Evolutionary conservation across 768 basidiomycete genomes (phyloP).

Genomic region (Auricularia heimuer): DNA sequence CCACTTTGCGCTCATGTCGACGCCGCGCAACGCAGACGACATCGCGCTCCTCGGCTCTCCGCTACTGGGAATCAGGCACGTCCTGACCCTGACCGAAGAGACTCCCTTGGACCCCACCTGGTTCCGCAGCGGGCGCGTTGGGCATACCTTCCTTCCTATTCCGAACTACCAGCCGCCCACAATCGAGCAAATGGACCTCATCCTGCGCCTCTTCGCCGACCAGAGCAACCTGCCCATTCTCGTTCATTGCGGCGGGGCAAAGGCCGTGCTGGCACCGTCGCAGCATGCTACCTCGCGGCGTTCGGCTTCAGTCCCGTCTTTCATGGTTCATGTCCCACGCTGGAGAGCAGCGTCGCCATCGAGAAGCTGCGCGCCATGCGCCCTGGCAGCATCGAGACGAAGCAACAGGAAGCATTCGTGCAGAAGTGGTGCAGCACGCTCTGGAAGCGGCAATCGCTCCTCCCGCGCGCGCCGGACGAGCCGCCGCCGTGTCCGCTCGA

Average conservation of each 20-base stretch:
- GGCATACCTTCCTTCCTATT: conserved; percentile 47
- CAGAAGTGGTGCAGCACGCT: conserved; percentile 47
- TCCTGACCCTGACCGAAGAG: conserved; percentile 52
- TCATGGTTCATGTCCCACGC: conserved; percentile 29
- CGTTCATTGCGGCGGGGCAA: conserved; percentile 57
- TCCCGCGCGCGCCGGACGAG: conserved; percentile 41
- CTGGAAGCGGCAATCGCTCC: conserved; percentile 46
- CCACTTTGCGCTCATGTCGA: conserved; percentile 51
- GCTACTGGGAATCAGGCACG: conserved; percentile 44
- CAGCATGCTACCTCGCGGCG: conserved; percentile 49
- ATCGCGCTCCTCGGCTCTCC: conserved; percentile 35
- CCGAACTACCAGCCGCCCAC: conserved; percentile 45
- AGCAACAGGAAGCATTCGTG: conserved; percentile 47
- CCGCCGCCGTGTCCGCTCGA: conserved; percentile 38
- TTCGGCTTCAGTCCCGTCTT: conserved; percentile 33
- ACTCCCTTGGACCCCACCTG: conserved; percentile 36
- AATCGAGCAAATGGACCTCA: conserved; percentile 50
- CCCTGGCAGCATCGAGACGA: conserved; percentile 48
- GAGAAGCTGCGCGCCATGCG: conserved; percentile 36
- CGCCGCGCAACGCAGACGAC: conserved; percentile 41
- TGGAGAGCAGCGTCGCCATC: conserved; percentile 42
- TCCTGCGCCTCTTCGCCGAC: conserved; percentile 38
- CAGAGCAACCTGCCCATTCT: conserved; percentile 38
- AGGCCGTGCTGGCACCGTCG: conserved; percentile 51
- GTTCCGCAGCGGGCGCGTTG: conserved; percentile 34